A percentile compares a stretch with the other conserved stretches of the same genome.
Evolutionary conservation across 1,139 yeast genomes (phyloP).

Genomic region (Chernovozyma aurita): DNA sequence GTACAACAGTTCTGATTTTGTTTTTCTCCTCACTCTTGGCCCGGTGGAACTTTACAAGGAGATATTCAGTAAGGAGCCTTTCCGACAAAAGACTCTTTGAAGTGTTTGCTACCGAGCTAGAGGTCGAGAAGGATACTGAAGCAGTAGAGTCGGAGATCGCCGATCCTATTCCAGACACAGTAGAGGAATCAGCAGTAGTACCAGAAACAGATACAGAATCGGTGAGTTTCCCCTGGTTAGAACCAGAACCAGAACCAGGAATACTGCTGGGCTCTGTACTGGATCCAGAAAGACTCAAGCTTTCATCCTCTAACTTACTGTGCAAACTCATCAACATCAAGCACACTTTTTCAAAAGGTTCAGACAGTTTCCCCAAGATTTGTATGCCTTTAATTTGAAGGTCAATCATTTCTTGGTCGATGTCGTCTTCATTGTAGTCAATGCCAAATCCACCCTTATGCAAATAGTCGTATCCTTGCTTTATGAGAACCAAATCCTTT

Average conservation of each 20-base stretch:
- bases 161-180: too few species aligned
- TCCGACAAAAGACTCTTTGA: too few species aligned
- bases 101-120: too few species aligned
- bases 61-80: constrained; percentile 47
- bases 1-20: constrained; percentile 52
- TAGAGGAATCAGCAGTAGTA: too few species aligned
- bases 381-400: constrained; percentile 53
- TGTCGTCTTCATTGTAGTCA: constrained; percentile 13
- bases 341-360: constrained; percentile 70
- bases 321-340: constrained; percentile 53
- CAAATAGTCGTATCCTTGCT: constrained; percentile 59
- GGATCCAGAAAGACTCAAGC: too few species aligned
- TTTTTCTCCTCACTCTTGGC: constrained; percentile 33
- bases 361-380: constrained; percentile 58
- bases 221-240: too few species aligned
- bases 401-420: constrained; percentile 15
- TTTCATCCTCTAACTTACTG: too few species aligned
- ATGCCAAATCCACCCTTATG: constrained; percentile 41
- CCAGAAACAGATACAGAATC: too few species aligned
- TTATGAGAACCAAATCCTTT: constrained; percentile 52
- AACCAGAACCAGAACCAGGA: too few species aligned
- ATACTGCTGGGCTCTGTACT: too few species aligned
- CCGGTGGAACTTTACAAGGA: constrained; percentile 46
- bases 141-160: too few species aligned
- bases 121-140: too few species aligned